phyloP scores from a whole-genome alignment of 106 monocot species.

The Amphibolis antarctica region DNA sequence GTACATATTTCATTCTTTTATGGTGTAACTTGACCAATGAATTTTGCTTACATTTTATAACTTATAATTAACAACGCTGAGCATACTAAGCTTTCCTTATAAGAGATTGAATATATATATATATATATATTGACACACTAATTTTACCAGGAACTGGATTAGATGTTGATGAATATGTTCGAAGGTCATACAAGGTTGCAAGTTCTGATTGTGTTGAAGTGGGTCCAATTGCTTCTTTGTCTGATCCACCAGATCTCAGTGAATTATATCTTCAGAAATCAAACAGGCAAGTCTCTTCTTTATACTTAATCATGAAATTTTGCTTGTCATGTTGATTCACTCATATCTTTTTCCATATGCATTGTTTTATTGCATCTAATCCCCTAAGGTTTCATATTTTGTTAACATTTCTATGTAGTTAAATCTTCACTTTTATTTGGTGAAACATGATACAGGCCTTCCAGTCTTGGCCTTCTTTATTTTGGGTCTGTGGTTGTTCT shows the following conservation, averaged over 20 bases:
- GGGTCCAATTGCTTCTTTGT: conserved; percentile 67
- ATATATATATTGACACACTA: neutral
- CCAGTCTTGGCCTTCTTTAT: conserved; percentile 68
- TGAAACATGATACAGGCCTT: conserved; percentile 32
- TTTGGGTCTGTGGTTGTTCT: conserved; percentile 67
- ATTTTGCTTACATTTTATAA: neutral
- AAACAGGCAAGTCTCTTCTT: conserved; percentile 40
- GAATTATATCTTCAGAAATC: conserved; percentile 65
- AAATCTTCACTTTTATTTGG: conserved; percentile 6
- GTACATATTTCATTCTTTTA: conserved; percentile 22
- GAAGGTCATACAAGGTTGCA: conserved; percentile 86
- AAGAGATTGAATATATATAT: too few species aligned
- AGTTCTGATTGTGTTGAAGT: conserved; percentile 97
- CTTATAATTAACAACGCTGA: neutral
- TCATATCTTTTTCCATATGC: too few species aligned
- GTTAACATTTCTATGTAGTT: neutral
- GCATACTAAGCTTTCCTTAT: neutral
- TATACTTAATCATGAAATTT: neutral
- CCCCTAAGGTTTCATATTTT: too few species aligned
- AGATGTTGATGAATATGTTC: conserved; percentile 94
- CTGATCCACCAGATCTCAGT: conserved; percentile 84
- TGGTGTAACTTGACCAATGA: neutral
- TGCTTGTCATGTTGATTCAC: too few species aligned
- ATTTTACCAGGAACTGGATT: conserved; percentile 65
- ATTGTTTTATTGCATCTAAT: neutral